Base-by-base conservation (phyloP, 257 asterid species). In the Dorcoceras hygrometricum region DNA sequence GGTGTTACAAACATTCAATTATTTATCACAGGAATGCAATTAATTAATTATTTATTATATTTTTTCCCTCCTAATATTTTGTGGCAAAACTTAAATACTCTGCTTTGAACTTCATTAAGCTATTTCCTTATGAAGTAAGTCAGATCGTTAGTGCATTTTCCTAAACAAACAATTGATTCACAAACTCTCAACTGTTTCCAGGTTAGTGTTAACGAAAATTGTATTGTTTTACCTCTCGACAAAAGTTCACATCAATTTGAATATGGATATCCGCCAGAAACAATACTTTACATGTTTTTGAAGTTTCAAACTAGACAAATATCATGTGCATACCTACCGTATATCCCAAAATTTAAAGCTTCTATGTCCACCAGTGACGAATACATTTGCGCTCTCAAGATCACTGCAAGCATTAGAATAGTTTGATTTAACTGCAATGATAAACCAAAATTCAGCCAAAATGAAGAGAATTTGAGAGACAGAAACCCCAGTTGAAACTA, bases 311-410 rank as follows among this genome's bases (percentile, higher is more conserved):
- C 29, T 6, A 43, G 46, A 61, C 58, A 32, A 0, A 60, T 51
- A 48, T 51, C 39, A 59, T 26, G 60, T 25, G 67, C 23, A 58
- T 28, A 54, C 27, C 54, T 80, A 93, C 97, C 97, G 87, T 66
- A 90, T 70, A 75, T 93, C 96, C 97, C 99, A 93, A 78, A 88
- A 86, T 72, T 86, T 90, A 72, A 86, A 79, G 73, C 99, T 94
- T 79, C 81, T 90, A 65, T 78, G 74, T 67, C 97, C 94, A 22
- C 84, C 88, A 51, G 90, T 71, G 67, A 84, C 83, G 67, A 93
- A 69, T 43, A 88, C 65, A 75, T 90, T 83, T 73, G 86, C 76
- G 74, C 79, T 63, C 67, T 86, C 96, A 24, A 80, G 75, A 65
- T 74, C 78, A 62, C 99, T 93, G 95, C 87, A 85, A 68, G 69